Base-by-base conservation (phyloP, 306 rosid species). In the Malus asiatica region DNA sequence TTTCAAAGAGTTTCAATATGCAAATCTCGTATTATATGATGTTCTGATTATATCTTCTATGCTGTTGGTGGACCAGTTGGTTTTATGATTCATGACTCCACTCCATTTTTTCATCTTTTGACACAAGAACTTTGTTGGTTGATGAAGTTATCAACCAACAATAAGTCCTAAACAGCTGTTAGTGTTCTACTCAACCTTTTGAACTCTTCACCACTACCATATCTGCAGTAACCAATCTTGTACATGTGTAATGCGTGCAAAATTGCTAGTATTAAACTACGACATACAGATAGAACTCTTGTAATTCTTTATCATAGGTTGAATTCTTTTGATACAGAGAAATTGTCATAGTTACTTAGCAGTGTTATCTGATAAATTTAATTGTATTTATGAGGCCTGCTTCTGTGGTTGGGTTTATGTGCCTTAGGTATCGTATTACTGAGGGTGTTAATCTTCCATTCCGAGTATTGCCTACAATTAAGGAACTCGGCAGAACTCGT, bases 381-480 rank as follows among this genome's bases (percentile, higher is more conserved):
- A 29, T 42, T 51, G 73, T 48, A 40, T 68, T 20, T 44, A 71
- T 64, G 22, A 40, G 62, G 67, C 73, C 38, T 68, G 12, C 67
- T 72, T 66, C 25, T 38, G 53, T 13, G 32, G 38, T 66, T 67
- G 32, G 42, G 1, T 76, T 76, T 76, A 75, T 76, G 22, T 78
- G 61, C 59, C 33, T 48, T 75, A 93, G 98, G 88, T 93, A 93
- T 76, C 98, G 97, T 67, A 93, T 93, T 70, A 93, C 98, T 45
- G 98, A 93, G 88, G 97, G 97, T 42, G 93, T 93, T 78, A 91
- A 93, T 89, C 98, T 93, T 84, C 98, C 98, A 19, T 93, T 93
- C 88, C 91, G 93, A 58, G 97, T 93, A 46, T 82, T 93, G 86
- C 98, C 98, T 69, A 91, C 98, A 64, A 93, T 93, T 73, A 91